phyloP scores from a whole-genome alignment of 2,329 filamentous ascomycete genomes.

The Trichophyton benhamiae region DNA sequence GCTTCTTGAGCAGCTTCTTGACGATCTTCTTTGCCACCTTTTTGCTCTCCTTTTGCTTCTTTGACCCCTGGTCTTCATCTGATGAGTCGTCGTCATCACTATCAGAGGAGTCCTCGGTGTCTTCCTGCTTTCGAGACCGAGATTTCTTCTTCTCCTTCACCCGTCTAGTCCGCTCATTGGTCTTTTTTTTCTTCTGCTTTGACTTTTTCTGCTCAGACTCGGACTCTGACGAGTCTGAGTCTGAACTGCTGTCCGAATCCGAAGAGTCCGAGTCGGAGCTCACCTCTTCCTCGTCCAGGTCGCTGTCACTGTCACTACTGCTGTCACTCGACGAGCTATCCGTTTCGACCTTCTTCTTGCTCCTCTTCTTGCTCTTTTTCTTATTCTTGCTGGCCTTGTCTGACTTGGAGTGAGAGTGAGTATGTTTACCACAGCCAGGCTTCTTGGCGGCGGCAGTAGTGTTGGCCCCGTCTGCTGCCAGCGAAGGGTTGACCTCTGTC shows the following conservation, averaged over 20 bases:
- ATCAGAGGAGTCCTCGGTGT: conserved; percentile 8
- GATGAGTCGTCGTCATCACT: conserved; percentile 16
- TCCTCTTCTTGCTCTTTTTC: conserved; percentile 4
- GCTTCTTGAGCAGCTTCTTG: conserved; percentile 24
- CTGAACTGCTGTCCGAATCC: background rate
- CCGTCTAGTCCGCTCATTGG: background rate
- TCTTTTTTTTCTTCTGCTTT: conserved; percentile 9
- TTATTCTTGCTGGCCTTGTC: conserved; percentile 5
- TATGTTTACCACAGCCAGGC: background rate
- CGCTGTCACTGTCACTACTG: conserved; percentile 18
- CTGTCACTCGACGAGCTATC: conserved; percentile 1
- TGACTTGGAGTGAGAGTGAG: background rate
- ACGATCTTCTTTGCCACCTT: conserved; percentile 27
- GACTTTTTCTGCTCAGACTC: background rate
- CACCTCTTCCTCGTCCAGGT: conserved; percentile 18
- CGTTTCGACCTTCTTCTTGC: conserved; percentile 7
- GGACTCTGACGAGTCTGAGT: background rate
- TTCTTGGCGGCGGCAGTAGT: background rate
- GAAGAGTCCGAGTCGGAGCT: background rate
- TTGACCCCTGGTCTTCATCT: conserved; percentile 15
- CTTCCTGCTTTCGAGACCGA: background rate
- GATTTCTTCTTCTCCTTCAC: conserved; percentile 5
- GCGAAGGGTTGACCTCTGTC: background rate
- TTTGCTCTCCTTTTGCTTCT: conserved; percentile 18
- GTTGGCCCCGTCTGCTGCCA: background rate